Base-by-base conservation (phyloP, 192 early-diverging fungal genomes). In the Coemansia sp. region DNA sequence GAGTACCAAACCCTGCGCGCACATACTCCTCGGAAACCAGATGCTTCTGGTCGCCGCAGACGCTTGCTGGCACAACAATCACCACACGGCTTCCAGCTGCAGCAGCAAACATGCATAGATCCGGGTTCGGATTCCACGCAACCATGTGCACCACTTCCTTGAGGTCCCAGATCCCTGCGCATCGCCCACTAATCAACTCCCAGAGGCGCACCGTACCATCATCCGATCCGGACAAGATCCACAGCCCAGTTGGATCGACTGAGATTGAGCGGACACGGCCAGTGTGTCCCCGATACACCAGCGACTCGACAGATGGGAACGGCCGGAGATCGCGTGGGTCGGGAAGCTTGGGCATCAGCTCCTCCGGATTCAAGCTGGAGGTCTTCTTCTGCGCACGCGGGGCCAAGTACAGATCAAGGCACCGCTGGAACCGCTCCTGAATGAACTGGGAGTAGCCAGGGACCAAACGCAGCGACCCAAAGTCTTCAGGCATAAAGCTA, bases 341-440 rank as follows among this genome's bases (percentile, higher is more conserved):
- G 29, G 97, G 97, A 26, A 99, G 88, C 77, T 95, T 95, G 58
- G 96, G 97, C 52, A 97, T 89, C 39, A 99, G 86, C 37, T 90
- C 91, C 72, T 98, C 96, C 23, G 92, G 89, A 70, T 98, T 91
- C 59, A 95, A 87, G 46, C 96, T 84, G 53, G 93, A 81, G 64
- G 88, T 90, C 71, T 96, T 95, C 77, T 91, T 93, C 48, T 86
- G 71, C 53, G 92, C 84, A 68, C 97, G 92, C 29, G 97, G 97
- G 29, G 94, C 93, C 56, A 99, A 83, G 70, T 99, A 99, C 59
- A 99, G 82, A 71, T 99, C 97, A 67, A 99, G 85, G 73, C 95
- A 97, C 64, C 97, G 85, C 69, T 97, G 89, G 79, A 98, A 99
- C 49, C 95, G 86, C 75, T 99, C 96, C 71, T 97, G 89, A 45